phyloP scores from a whole-genome alignment of 177 flowering plant genomes.

The Telopea speciosissima region DNA sequence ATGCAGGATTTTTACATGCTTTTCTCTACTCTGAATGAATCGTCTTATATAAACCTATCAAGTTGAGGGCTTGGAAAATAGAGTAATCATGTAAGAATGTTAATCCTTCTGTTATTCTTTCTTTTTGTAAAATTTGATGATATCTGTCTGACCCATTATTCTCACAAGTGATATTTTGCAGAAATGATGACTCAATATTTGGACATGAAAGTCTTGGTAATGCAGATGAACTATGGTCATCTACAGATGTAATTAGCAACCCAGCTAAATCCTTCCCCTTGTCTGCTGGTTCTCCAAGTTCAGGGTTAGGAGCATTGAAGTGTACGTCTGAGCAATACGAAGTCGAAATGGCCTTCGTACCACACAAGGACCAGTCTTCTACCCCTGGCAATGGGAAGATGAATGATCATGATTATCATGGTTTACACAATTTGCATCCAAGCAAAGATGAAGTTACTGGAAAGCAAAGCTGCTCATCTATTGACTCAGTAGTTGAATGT shows the following conservation, averaged over 20 bases:
- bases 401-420: constrained; percentile 17
- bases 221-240: constrained; percentile 65
- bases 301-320: constrained; percentile 20
- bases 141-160: constrained; percentile 40
- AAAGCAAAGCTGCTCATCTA: not conserved
- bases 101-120: not conserved
- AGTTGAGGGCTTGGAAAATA: not conserved
- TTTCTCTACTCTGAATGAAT: not conserved
- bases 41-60: not conserved
- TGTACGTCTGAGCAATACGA: constrained; percentile 26
- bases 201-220: constrained; percentile 42
- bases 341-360: constrained; percentile 23
- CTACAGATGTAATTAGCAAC: constrained; percentile 43
- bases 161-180: constrained; percentile 68
- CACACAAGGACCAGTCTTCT: constrained; percentile 22
- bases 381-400: constrained; percentile 15
- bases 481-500: constrained; percentile 13
- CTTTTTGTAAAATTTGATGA: not conserved
- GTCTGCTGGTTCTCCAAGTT: constrained; percentile 30
- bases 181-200: constrained; percentile 58
- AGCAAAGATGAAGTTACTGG: constrained; percentile 16
- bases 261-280: constrained; percentile 29
- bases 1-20: constrained; percentile 7
- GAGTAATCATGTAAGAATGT: not conserved
- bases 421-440: constrained; percentile 18